phyloP scores from a whole-genome alignment of 352 stramenopile genomes.

The Phytopythium cucurbitacearum region DNA sequence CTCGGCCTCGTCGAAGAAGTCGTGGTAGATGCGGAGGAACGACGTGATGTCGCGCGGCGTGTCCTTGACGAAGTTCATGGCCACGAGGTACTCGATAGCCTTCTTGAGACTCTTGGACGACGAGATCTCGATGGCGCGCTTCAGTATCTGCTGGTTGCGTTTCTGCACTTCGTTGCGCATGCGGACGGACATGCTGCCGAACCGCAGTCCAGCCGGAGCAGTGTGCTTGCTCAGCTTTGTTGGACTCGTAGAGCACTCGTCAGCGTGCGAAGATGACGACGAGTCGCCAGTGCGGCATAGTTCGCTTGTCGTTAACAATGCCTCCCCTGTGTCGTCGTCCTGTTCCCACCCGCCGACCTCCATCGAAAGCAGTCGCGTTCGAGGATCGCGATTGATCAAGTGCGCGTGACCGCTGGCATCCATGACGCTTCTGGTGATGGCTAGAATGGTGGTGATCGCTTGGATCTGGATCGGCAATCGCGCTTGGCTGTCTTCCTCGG shows the following conservation, averaged over 20 bases:
- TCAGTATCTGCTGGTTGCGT: conserved; percentile 75
- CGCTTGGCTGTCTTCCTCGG: conserved; percentile 34
- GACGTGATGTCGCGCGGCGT: conserved; percentile 88
- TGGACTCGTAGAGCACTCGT: neutral
- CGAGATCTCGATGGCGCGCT: conserved; percentile 76
- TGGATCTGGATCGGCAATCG: conserved; percentile 46
- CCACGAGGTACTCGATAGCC: conserved; percentile 78
- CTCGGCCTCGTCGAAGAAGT: conserved; percentile 87
- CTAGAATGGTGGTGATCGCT: conserved; percentile 68
- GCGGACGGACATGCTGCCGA: conserved; percentile 57
- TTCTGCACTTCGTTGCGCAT: conserved; percentile 85
- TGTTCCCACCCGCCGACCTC: conserved; percentile 81
- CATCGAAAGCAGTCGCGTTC: conserved; percentile 78
- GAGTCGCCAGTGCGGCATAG: neutral
- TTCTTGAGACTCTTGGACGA: conserved; percentile 85
- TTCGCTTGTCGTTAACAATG: neutral
- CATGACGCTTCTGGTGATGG: conserved; percentile 82
- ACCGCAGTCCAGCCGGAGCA: conserved; percentile 15
- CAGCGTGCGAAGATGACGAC: neutral
- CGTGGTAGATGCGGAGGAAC: conserved; percentile 94
- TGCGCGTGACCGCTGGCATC: conserved; percentile 82
- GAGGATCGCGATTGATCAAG: conserved; percentile 77
- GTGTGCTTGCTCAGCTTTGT: neutral
- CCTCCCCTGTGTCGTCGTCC: conserved; percentile 32
- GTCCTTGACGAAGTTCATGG: conserved; percentile 85